These are phyloP conservation scores for Irpex lacteus DNA, from an alignment of 1,284 basidiomycete species.

Conservation along the genomic window DNA sequence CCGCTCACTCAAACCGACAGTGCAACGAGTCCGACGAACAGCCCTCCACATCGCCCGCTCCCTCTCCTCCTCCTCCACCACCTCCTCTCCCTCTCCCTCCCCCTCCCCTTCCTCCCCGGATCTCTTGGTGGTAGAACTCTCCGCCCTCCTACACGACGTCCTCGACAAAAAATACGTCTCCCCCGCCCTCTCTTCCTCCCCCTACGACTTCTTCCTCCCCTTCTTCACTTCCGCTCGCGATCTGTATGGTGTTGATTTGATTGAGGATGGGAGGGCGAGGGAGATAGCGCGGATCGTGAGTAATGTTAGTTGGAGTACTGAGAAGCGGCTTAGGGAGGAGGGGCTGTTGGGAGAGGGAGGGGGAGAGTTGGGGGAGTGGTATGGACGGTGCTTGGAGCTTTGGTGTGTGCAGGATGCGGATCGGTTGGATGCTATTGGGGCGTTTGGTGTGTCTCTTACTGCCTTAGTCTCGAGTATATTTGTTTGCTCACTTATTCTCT, in stretches of 20 bases:
- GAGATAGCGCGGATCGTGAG: conserved; percentile 66
- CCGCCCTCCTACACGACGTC: conserved; percentile 87
- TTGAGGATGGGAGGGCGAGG: conserved; percentile 58
- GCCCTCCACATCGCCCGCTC: conserved; percentile 66
- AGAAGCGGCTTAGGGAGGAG: conserved; percentile 61
- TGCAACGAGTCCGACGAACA: conserved; percentile 78
- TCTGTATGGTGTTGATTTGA: conserved; percentile 47
- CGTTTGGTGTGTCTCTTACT: conserved; percentile 74
- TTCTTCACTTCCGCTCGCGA: conserved; percentile 53
- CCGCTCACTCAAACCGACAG: no score
- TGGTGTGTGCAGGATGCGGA: conserved; percentile 94
- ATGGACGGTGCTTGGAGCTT: conserved; percentile 82
- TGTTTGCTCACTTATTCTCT: neutral
- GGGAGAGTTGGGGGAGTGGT: no score
- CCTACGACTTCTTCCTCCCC: conserved; percentile 63
- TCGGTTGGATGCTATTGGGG: conserved; percentile 88
- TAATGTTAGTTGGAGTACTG: conserved; percentile 86
- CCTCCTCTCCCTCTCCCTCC: neutral
- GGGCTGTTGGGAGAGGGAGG: no score
- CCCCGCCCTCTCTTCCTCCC: conserved; percentile 52
- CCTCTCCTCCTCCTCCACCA: conserved; percentile 22
- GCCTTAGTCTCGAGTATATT: no score
- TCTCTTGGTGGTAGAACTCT: conserved; percentile 75
- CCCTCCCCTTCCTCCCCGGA: conserved; percentile 42
- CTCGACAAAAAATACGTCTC: conserved; percentile 83